Conservation (phyloP, 495 filamentous ascomycete species). For the Aspergillus ostianus region DNA sequence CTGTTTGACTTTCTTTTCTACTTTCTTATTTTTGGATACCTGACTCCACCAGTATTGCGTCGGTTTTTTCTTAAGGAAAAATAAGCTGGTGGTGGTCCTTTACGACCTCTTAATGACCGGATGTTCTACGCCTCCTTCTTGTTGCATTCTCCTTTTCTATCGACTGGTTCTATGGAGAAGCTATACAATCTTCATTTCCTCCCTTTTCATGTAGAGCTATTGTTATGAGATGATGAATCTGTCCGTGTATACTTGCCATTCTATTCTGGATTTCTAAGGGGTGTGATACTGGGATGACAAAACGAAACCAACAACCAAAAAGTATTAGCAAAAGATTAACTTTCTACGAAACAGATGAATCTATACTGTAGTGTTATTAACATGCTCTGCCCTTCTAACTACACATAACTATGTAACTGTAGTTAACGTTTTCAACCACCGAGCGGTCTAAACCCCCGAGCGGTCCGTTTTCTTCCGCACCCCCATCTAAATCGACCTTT, state of each 20-base stretch:
- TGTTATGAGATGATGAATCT: constrained; percentile 4
- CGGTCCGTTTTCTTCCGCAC: too few relatives aligned
- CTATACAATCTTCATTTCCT: constrained; percentile 1
- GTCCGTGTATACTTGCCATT: constrained; percentile 1
- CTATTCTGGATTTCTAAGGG: neutral
- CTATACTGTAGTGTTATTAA: too few relatives aligned
- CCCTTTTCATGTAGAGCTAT: constrained; percentile 2
- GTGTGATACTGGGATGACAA: neutral
- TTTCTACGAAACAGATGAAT: too few relatives aligned
- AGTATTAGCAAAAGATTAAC: neutral
- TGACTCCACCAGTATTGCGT: constrained; percentile 23
- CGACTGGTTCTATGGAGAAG: neutral
- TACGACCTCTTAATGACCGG: constrained; percentile 42
- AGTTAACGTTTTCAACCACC: too few relatives aligned
- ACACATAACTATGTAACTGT: too few relatives aligned
- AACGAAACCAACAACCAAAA: neutral
- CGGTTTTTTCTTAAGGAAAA: neutral
- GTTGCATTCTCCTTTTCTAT: constrained; percentile 3
- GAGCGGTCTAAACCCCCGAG: too few relatives aligned
- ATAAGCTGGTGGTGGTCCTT: constrained; percentile 27
- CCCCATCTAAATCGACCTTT: too few relatives aligned
- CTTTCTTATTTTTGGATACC: constrained; percentile 33
- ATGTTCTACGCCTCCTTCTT: constrained; percentile 24
- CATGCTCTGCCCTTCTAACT: too few relatives aligned
- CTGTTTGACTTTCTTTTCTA: constrained; percentile 20